phyloP scores from a whole-genome alignment of 2,329 filamentous ascomycete genomes.

The Gaeumannomyces tritici region DNA sequence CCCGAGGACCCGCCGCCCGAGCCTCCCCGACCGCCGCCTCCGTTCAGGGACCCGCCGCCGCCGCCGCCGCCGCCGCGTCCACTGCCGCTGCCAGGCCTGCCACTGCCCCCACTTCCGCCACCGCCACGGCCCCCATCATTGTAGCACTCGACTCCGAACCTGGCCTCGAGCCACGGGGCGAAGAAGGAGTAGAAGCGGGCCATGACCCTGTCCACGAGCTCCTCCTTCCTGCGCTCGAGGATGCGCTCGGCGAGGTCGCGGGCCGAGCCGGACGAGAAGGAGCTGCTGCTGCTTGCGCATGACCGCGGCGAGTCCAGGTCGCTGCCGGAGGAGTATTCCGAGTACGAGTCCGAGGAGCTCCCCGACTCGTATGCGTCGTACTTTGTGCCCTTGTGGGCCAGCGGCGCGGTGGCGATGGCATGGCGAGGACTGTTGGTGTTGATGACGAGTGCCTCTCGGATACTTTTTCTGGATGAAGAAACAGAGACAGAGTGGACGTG shows the following conservation, averaged over 20 bases:
- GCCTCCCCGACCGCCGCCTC: not conserved
- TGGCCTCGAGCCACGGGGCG: constrained; percentile 13
- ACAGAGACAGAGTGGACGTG: no score
- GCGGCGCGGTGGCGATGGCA: not conserved
- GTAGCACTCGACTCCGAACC: constrained; percentile 4
- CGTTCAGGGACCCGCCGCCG: not conserved
- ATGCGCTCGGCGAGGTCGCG: not conserved
- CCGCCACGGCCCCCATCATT: not conserved
- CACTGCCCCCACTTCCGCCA: not conserved
- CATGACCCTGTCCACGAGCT: constrained; percentile 16
- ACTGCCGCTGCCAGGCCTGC: not conserved
- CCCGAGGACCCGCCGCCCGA: not conserved
- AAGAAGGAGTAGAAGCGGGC: constrained; percentile 9
- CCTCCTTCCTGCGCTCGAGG: constrained; percentile 10
- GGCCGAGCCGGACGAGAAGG: not conserved
- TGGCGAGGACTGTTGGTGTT: not conserved
- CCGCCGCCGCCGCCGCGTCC: no score
- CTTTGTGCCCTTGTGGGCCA: not conserved
- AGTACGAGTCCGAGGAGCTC: no score
- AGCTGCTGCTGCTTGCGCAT: not conserved
- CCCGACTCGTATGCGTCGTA: not conserved
- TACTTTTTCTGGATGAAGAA: no score
- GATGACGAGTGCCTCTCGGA: no score
- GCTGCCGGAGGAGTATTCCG: not conserved
- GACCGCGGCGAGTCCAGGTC: not conserved